Percentiles rank a stretch among this genome's conserved stretches.
Evolutionary conservation across 208 protist species (phyloP).

Genomic region (Trypanosoma conorhini): DNA sequence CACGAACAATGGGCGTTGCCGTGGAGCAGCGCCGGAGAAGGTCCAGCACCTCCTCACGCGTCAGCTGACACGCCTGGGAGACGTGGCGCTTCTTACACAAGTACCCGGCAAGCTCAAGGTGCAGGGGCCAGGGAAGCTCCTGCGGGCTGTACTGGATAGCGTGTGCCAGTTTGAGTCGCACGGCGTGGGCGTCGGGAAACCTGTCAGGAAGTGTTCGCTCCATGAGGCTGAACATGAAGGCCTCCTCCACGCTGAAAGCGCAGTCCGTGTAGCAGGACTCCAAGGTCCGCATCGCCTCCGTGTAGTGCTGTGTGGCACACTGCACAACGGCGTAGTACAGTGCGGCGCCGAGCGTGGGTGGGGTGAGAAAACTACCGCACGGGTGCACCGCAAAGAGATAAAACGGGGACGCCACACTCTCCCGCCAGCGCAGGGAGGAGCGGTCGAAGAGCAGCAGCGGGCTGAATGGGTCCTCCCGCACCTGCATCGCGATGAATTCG

Average conservation of each 20-base stretch:
- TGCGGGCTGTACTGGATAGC: slow-evolving; percentile 79
- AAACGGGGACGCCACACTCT: slow-evolving; percentile 78
- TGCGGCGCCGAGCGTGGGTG: slow-evolving; percentile 84
- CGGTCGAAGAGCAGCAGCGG: slow-evolving; percentile 70
- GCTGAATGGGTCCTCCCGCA: slow-evolving; percentile 60
- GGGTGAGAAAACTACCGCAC: slow-evolving; percentile 84
- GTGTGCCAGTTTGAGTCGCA: slow-evolving; percentile 86
- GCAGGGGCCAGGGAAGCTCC: slow-evolving; percentile 67
- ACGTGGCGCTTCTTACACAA: slow-evolving; percentile 85
- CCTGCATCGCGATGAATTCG: slow-evolving; percentile 50
- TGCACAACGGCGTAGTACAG: slow-evolving; percentile 94
- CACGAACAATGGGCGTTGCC: slow-evolving; percentile 44
- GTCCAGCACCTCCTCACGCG: slow-evolving; percentile 51
- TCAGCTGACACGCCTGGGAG: slow-evolving; percentile 65
- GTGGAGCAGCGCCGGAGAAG: slow-evolving; percentile 58
- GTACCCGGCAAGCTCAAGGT: slow-evolving; percentile 77
- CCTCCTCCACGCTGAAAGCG: slow-evolving; percentile 56
- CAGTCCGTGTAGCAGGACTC: slow-evolving; percentile 82
- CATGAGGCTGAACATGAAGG: slow-evolving; percentile 68
- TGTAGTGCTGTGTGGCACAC: slow-evolving; percentile 88
- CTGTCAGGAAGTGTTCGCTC: slow-evolving; percentile 56
- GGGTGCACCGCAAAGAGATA: slow-evolving; percentile 91
- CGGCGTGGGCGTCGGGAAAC: slow-evolving; percentile 84
- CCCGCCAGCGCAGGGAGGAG: slow-evolving; percentile 68
- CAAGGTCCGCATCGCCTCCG: slow-evolving; percentile 68